These are phyloP conservation scores for Penicillium nordicum DNA, from an alignment of 2,329 filamentous ascomycete species.

Conservation along the genomic window DNA sequence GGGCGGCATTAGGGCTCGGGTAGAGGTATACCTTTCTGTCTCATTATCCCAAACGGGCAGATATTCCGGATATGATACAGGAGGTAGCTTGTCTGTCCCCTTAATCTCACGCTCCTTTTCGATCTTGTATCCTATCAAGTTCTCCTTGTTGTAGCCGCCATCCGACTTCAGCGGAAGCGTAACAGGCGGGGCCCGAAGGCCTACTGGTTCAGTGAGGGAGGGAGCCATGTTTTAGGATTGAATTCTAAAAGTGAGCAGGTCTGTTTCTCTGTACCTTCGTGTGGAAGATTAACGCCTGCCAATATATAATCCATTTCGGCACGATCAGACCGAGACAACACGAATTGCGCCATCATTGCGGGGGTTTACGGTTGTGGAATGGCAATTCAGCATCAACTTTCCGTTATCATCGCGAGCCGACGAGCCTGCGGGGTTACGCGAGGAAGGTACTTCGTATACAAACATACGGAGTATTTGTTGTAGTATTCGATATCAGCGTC, in stretches of 20 bases:
- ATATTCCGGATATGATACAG: constrained; percentile 67
- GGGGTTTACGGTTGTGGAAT: constrained; percentile 11
- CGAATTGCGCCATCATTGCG: constrained; percentile 17
- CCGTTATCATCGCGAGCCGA: background rate
- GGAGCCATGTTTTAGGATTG: constrained; percentile 31
- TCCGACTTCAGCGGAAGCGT: constrained; percentile 28
- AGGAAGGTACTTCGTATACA: background rate
- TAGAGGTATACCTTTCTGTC: constrained; percentile 33
- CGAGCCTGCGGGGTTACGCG: constrained; percentile 1
- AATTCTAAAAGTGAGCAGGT: no score
- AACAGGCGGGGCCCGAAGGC: constrained; percentile 26
- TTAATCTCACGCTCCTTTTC: constrained; percentile 53
- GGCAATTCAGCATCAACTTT: background rate
- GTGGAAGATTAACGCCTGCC: background rate
- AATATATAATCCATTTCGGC: constrained; percentile 13
- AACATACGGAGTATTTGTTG: background rate
- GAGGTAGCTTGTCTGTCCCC: constrained; percentile 52
- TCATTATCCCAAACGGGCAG: constrained; percentile 67
- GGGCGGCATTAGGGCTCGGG: background rate
- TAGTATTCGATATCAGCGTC: no score
- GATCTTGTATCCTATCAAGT: constrained; percentile 34
- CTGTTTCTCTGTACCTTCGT: background rate
- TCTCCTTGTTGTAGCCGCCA: constrained; percentile 37
- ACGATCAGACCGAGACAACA: background rate
- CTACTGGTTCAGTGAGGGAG: constrained; percentile 30